Conservation (phyloP, 768 basidiomycete species). For the Lyophyllum atratum region DNA sequence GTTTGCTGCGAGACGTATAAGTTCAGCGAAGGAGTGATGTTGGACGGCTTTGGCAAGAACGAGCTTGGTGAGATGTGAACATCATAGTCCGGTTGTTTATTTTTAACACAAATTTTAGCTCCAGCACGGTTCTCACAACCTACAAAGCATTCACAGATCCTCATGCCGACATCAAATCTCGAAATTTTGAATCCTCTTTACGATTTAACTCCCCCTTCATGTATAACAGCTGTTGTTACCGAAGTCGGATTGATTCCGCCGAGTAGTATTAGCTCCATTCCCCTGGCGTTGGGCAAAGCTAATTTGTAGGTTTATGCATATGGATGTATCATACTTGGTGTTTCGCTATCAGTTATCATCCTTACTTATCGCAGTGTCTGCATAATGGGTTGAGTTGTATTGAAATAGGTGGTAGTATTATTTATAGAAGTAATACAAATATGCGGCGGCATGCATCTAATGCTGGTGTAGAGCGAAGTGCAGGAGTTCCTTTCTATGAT, state of each 20-base stretch:
- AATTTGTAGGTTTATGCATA: slow-evolving; percentile 32
- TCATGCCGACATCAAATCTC: slow-evolving; percentile 50
- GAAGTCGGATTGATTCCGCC: slow-evolving; percentile 96
- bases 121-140: slow-evolving; percentile 35
- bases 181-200: slow-evolving; percentile 88
- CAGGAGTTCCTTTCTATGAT: background rate
- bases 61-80: slow-evolving; percentile 71
- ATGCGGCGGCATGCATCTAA: background rate
- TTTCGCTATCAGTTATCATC: slow-evolving; percentile 6
- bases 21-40: slow-evolving; percentile 88
- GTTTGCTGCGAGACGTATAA: slow-evolving; percentile 99
- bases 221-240: slow-evolving; percentile 95
- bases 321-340: slow-evolving; percentile 5
- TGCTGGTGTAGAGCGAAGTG: background rate
- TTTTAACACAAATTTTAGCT: slow-evolving; percentile 25
- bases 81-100: background rate
- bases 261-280: slow-evolving; percentile 84
- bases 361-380: slow-evolving; percentile 2
- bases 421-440: slow-evolving; percentile 2
- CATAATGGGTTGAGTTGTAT: slow-evolving; percentile 4
- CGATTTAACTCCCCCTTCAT: slow-evolving; percentile 89
- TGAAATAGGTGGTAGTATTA: slow-evolving; percentile 12
- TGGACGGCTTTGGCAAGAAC: slow-evolving; percentile 95
- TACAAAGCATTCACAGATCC: slow-evolving; percentile 22
- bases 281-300: slow-evolving; percentile 63